Conservation (phyloP, 2,329 filamentous ascomycete genomes). For the Colletotrichum simmondsii region DNA sequence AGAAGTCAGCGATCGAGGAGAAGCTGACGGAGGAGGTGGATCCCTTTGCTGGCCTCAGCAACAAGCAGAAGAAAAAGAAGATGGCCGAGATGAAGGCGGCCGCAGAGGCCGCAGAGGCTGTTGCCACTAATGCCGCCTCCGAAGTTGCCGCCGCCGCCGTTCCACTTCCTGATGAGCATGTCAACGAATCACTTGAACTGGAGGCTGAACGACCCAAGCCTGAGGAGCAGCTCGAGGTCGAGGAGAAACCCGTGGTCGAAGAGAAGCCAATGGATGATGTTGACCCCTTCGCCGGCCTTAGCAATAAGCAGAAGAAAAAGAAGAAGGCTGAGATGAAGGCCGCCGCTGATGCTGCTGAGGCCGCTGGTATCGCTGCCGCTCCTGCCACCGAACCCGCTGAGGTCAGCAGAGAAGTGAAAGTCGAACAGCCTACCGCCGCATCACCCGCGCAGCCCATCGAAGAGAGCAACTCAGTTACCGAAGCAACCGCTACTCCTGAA, state of each 20-base stretch:
- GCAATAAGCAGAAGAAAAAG: slow-evolving; percentile 27
- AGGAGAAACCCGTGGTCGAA: slow-evolving; percentile 25
- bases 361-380: background rate
- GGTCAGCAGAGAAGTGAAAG: background rate
- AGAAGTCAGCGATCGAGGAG: no score
- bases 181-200: no score
- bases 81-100: slow-evolving; percentile 14
- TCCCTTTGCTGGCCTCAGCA: slow-evolving; percentile 1
- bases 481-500: background rate
- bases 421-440: background rate
- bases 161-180: no score
- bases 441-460: background rate
- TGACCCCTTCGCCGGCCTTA: background rate
- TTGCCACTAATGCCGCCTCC: background rate
- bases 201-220: no score
- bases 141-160: no score
- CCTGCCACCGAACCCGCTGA: background rate
- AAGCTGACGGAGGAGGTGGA: slow-evolving; percentile 35
- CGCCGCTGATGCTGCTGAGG: no score
- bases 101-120: background rate
- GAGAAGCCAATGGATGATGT: background rate
- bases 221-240: slow-evolving; percentile 24
- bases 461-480: background rate
- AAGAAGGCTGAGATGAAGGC: slow-evolving; percentile 10
- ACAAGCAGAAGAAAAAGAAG: slow-evolving; percentile 29